Evolutionary conservation across 2,329 filamentous ascomycete genomes (phyloP), one percentile per base, ranked within the genome.

Genomic region (Claviceps monticola): DNA sequence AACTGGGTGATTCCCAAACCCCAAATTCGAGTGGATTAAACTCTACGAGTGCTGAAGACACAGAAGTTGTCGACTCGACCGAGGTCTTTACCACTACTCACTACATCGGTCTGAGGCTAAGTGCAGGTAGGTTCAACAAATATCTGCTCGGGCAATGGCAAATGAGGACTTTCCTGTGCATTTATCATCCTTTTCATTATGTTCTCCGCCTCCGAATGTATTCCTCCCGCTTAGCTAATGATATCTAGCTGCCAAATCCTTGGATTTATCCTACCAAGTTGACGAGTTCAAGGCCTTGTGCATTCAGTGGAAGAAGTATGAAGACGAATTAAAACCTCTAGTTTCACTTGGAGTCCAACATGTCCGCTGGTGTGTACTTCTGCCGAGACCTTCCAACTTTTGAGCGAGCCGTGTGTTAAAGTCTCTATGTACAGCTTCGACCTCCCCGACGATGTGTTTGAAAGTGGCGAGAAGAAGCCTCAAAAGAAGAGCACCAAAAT

Each of bases 361-460:
- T 63, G 83, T 89, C 48, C 84, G 88, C 68, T 94, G 85, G 90
- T 95, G 75, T 70, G 83, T 11, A 16, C 26, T 14, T 1, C 17
- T 9, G 29, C 23, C 29, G n/a, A 42, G 59, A 56, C 38, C 8
- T 36, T 39, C 26, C 14, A 11, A 2, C 7, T 41, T 36, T n/a
- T 34, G 29, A 34, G 29, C 9, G 46, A 44, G 34, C 16, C 44
- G 4, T 19, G 17, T 43, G 17, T 46, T 53, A 48, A 53, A 53
- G 29, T 43, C 14, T 29, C 23, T 45, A 8, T 45, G 48, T n/a
- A 43, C 52, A 96, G 90, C 68, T 86, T 87, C 64, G 83, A 89
- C 62, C 76, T 98, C 26, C 93, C 93, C 29, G 83, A 88, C 54
- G 91, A 98, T 66, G 82, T 97, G 2, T 98, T 98, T 64, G 77